Percentiles rank a stretch among this genome's conserved stretches.
Conservation (phyloP, 345 rosid genomes). For the Adansonia digitata region DNA sequence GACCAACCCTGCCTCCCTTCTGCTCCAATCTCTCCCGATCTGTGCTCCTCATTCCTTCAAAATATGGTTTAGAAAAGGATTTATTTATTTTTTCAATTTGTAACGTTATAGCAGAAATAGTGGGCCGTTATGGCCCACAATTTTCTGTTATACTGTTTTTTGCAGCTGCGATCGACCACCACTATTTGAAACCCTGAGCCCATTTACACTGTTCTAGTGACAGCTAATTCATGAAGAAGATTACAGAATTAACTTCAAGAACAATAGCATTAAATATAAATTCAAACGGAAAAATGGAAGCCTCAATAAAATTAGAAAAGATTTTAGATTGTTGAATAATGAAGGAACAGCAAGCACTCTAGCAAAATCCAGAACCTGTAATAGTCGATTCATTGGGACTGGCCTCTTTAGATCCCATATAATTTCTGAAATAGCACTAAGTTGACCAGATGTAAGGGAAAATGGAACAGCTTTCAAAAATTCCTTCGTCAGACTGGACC, state of each 20-base stretch:
- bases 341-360: constrained; percentile 13
- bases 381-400: constrained; percentile 90
- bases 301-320: not conserved
- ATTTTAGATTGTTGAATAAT: not conserved
- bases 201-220: not conserved
- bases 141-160: too few relatives aligned
- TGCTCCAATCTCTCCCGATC: too few relatives aligned
- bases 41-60: too few relatives aligned
- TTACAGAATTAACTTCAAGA: not conserved
- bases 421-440: constrained; percentile 81
- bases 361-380: constrained; percentile 57
- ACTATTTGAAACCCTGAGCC: too few relatives aligned
- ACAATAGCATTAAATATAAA: not conserved
- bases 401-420: constrained; percentile 90
- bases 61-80: too few relatives aligned
- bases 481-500: constrained; percentile 75
- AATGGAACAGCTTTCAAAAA: constrained; percentile 77
- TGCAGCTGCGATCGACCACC: too few relatives aligned
- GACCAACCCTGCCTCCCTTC: too few relatives aligned
- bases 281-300: not conserved
- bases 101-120: too few relatives aligned
- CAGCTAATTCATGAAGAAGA: not conserved
- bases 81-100: too few relatives aligned
- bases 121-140: too few relatives aligned
- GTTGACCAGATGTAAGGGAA: constrained; percentile 87